Evolutionary conservation across 305 asterid species (phyloP).

Genomic region (Fraxinus angustifolia): DNA sequence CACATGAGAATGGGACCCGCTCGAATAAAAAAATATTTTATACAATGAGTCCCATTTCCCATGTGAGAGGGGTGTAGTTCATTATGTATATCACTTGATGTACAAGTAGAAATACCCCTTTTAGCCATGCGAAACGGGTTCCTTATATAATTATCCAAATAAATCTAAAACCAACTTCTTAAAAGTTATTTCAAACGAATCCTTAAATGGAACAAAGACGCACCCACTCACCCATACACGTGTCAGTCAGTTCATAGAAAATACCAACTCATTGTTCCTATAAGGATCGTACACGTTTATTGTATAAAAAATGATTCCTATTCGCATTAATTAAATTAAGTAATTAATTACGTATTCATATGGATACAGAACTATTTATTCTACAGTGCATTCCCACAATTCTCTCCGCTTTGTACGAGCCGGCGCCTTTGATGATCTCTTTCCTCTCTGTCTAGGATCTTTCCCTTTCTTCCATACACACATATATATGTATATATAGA

Average conservation of each 20-base stretch:
- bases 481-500: not conserved
- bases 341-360: not conserved
- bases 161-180: not conserved
- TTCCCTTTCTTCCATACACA: conserved; percentile 2
- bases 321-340: not conserved
- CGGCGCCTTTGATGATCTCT: conserved; percentile 17
- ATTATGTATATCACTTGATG: too few relatives aligned
- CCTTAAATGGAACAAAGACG: not conserved
- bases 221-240: not conserved
- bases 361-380: not conserved
- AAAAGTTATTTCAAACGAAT: not conserved
- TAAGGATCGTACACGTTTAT: not conserved
- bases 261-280: not conserved
- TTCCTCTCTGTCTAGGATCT: not conserved
- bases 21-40: too few relatives aligned
- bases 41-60: too few relatives aligned
- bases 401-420: conserved; percentile 23
- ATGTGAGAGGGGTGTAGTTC: too few relatives aligned
- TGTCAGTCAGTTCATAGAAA: not conserved
- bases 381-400: not conserved
- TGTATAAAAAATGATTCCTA: not conserved
- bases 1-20: too few relatives aligned
- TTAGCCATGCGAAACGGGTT: not conserved
- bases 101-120: too few relatives aligned
- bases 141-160: not conserved